Evolutionary conservation across 2,329 filamentous ascomycete genomes (phyloP).

Genomic region (Macrophomina pseudophaseolina): DNA sequence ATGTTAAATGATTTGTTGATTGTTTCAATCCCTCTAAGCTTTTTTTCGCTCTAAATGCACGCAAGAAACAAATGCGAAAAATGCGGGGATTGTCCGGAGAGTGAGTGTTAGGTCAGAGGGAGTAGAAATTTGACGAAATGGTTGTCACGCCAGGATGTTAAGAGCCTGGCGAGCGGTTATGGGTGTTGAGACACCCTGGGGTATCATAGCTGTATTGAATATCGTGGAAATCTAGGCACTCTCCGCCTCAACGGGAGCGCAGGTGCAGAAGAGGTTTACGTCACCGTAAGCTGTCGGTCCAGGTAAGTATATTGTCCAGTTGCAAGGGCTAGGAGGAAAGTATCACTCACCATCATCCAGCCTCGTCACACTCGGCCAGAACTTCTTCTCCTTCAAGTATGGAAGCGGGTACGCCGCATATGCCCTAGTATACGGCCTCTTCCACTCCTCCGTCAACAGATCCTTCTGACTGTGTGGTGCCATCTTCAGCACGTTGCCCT

Average conservation of each 20-base stretch:
- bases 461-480: slow-evolving; percentile 85
- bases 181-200: neutral
- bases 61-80: neutral
- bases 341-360: slow-evolving; percentile 78
- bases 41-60: slow-evolving; percentile 15
- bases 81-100: no score
- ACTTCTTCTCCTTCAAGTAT: slow-evolving; percentile 92
- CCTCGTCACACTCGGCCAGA: slow-evolving; percentile 88
- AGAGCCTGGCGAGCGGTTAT: slow-evolving; percentile 1
- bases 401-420: slow-evolving; percentile 84
- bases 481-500: slow-evolving; percentile 86
- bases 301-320: neutral
- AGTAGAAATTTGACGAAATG: neutral
- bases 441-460: slow-evolving; percentile 77
- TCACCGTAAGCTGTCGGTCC: slow-evolving; percentile 75
- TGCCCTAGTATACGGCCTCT: slow-evolving; percentile 79
- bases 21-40: slow-evolving; percentile 1
- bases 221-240: neutral
- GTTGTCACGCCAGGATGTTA: slow-evolving; percentile 3
- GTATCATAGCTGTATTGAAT: slow-evolving; percentile 10
- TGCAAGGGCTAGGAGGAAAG: slow-evolving; percentile 27
- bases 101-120: neutral
- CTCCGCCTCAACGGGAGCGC: slow-evolving; percentile 73
- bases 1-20: slow-evolving; percentile 17
- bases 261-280: slow-evolving; percentile 92